Base-by-base conservation (phyloP, 2,329 filamentous ascomycete genomes). In the Sporothrix luriei region DNA sequence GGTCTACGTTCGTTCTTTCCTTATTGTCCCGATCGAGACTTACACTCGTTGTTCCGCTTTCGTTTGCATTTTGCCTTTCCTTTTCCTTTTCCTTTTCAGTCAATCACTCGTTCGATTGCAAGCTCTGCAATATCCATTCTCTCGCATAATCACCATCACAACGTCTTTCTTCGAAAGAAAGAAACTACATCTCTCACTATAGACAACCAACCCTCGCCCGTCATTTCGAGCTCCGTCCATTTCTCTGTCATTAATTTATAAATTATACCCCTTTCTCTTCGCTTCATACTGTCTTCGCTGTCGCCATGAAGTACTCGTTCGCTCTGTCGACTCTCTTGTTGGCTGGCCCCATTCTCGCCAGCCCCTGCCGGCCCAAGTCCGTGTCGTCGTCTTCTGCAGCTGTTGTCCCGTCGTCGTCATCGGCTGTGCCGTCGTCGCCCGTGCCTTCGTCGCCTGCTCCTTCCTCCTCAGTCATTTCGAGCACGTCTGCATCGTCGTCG, bases 141-240 rank as follows among this genome's bases (percentile, higher is more conserved):
- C 24, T 54, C 26, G 33, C 55, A 59, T 40, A 33, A 52, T 16
- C 46, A 54, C 4, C 40, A 65, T 38, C 46, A 40, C 46, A 65
- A n/a, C n/a, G n/a, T 66, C 64, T n/a, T 43, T 66, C 64, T 66
- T 66, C 54, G 48, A 66, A 54, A 26, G 46, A 65, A 51, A 51
- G 16, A 21, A 52, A 65, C 21, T n/a, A 11, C 26, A 38, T 51
- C 26, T 51, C n/a, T 26, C 57, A 21, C 43, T 46, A 62, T 33
- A 62, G 6, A 62, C 26, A 62, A 38, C 57, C 11, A 46, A 46
- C 4, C 38, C 38, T 62, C 13, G 48, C 49, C 64, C 43, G 26
- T 66, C 49, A 43, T 43, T 54, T 65, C 64, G 48, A 54, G 46
- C 62, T 21, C 4, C 13, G 13, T 13, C 11, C 43, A 46, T 21